Evolutionary conservation across 352 stramenopile genomes (phyloP), one percentile per base, ranked within the genome.

Genomic region (Phytopythium aichiense): DNA sequence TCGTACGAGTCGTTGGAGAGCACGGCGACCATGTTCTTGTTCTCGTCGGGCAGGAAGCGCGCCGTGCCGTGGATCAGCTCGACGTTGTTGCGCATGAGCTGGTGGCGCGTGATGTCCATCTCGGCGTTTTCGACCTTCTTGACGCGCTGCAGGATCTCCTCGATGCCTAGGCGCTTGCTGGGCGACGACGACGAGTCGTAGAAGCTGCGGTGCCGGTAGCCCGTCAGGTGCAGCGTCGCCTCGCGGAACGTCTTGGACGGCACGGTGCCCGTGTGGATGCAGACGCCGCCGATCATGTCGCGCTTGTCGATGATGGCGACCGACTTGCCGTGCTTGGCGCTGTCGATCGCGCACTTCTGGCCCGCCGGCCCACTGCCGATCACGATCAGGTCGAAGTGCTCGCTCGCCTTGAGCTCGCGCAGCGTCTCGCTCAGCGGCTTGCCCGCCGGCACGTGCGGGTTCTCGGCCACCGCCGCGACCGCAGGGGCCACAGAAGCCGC

Each of bases 201-300:
- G 60, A 96, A 96, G 35, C 84, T 89, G 57, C 87, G 84, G 71
- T 97, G 89, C 25, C 89, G 81, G 59, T 95, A 89, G 9, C 83
- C 87, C 25, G 89, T 97, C 59, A 97, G 66, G 68, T 97, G 88
- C 62, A 97, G 65, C 42, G 93, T 82, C 5, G 89, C 89, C 66
- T 97, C 89, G 12, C 89, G 87, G 65, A 97, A 97, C 31, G 89
- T 97, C 78, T 94, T 94, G 62, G 76, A 92, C 2, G 89, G 89
- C 33, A 97, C 77, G 0, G 89, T 97, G 57, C 89, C 89, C 23
- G 89, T 96, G 65, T 96, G 88, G 51, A 96, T 79, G 64, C 89
- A 97, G 35, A 96, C 89, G 16, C 88, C 89, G 20, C 89, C 88
- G 42, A 87, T 61, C 89, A 96, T 95, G 60, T 91, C 86, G 33